Conservation (phyloP, 2,329 filamentous ascomycete species). For the Chrysoporthe puriensis region DNA sequence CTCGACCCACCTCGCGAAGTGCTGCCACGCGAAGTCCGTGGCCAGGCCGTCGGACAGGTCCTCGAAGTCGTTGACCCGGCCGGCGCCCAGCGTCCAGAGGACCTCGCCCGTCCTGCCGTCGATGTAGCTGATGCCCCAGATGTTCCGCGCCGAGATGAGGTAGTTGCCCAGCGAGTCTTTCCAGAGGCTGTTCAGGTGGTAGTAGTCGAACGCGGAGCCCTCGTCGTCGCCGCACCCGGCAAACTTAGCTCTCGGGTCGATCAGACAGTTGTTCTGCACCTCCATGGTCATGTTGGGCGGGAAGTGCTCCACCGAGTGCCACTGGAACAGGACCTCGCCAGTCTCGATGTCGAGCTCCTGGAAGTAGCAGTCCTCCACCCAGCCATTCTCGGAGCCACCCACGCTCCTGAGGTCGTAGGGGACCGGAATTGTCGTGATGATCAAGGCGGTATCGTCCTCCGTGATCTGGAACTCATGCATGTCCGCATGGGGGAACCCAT, state of each 20-base stretch:
- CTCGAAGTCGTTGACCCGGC: constrained; percentile 39
- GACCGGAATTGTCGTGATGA: constrained; percentile 46
- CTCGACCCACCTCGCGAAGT: constrained; percentile 39
- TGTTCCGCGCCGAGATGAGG: constrained; percentile 40
- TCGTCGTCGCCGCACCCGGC: constrained; percentile 24
- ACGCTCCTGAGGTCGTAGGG: constrained; percentile 37
- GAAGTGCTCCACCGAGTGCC: constrained; percentile 32
- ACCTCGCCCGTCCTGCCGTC: constrained; percentile 35
- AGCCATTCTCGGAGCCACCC: constrained; percentile 38
- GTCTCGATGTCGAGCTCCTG: constrained; percentile 45
- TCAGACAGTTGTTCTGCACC: constrained; percentile 24
- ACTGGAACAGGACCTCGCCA: constrained; percentile 42
- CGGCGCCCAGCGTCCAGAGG: constrained; percentile 43
- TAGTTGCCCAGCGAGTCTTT: constrained; percentile 43
- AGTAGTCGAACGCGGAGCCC: constrained; percentile 40
- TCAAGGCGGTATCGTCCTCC: constrained; percentile 43
- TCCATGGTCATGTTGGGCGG: constrained; percentile 23
- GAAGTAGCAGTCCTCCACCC: constrained; percentile 43
- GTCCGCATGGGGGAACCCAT: constrained; percentile 39
- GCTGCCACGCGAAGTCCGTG: constrained; percentile 44
- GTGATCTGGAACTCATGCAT: constrained; percentile 51
- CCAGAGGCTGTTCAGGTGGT: constrained; percentile 43
- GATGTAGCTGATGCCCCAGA: constrained; percentile 37
- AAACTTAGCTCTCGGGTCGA: constrained; percentile 23
- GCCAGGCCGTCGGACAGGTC: constrained; percentile 41